These are phyloP conservation scores for Neofusicoccum cordaticola DNA, from an alignment of 2,329 filamentous ascomycete species.

Conservation along the genomic window DNA sequence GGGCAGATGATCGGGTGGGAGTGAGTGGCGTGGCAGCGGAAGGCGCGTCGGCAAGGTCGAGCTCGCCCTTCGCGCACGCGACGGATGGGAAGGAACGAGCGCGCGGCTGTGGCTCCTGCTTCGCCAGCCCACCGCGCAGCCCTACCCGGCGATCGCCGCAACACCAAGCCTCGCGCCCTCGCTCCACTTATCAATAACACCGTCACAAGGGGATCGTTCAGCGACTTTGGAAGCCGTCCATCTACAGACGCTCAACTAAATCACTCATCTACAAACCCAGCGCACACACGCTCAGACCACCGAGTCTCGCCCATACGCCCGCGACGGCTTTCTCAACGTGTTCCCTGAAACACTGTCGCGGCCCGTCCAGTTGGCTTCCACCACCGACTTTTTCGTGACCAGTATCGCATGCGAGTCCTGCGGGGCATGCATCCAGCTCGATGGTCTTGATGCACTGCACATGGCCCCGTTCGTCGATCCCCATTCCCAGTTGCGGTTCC, in stretches of 20 bases:
- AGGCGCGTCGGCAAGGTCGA: neutral
- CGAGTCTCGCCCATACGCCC: neutral
- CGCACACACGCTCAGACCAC: neutral
- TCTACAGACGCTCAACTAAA: no score
- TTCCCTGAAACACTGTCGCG: neutral
- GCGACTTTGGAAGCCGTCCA: no score
- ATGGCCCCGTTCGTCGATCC: neutral
- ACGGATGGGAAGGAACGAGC: neutral
- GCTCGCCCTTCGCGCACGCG: neutral
- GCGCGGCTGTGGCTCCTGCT: neutral
- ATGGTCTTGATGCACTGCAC: neutral
- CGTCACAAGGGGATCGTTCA: no score
- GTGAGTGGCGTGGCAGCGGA: neutral
- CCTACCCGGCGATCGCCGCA: neutral
- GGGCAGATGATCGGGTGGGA: neutral
- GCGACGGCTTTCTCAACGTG: neutral
- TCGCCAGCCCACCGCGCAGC: neutral
- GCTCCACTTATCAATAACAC: neutral
- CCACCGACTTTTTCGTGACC: conserved; percentile 12
- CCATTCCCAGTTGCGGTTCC: neutral
- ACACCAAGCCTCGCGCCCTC: neutral
- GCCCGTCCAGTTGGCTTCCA: neutral
- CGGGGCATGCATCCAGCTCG: neutral
- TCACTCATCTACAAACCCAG: no score
- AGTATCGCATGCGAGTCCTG: neutral